These are phyloP conservation scores for Monilinia aucupariae DNA, from an alignment of 2,329 filamentous ascomycete species.

Conservation along the genomic window DNA sequence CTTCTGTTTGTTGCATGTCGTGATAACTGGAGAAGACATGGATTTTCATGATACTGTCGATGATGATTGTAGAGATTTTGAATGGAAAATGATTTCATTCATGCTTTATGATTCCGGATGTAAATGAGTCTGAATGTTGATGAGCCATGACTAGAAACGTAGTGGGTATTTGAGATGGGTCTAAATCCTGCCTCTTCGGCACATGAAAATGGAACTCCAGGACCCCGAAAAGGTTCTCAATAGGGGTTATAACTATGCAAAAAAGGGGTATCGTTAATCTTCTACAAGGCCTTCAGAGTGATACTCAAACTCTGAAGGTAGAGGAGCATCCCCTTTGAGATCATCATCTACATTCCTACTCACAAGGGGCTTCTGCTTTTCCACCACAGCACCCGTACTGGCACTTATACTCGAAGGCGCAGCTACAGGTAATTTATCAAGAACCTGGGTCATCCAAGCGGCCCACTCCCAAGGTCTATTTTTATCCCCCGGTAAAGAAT, in stretches of 20 bases:
- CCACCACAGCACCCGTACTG: background rate
- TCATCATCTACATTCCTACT: conserved; percentile 16
- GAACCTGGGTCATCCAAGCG: conserved; percentile 46
- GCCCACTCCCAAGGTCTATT: conserved; percentile 74
- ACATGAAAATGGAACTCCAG: background rate
- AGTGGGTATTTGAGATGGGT: too few relatives aligned
- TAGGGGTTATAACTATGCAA: background rate
- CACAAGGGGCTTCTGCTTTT: background rate
- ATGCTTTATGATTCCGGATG: too few relatives aligned
- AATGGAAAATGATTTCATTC: too few relatives aligned
- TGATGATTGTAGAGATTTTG: too few relatives aligned
- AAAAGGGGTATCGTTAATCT: conserved; percentile 13
- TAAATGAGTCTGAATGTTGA: too few relatives aligned
- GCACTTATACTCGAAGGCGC: background rate
- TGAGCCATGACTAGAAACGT: too few relatives aligned
- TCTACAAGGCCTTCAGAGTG: conserved; percentile 21
- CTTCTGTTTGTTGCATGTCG: too few relatives aligned
- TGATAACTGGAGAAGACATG: too few relatives aligned
- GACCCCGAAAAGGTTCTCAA: too few relatives aligned
- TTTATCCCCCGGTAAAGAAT: conserved; percentile 61
- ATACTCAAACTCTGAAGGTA: conserved; percentile 25
- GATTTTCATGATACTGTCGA: too few relatives aligned
- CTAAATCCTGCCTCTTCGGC: too few relatives aligned
- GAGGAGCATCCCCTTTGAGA: conserved; percentile 17
- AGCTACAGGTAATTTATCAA: background rate